Percentiles rank a stretch among this genome's conserved stretches.
phyloP scores from a whole-genome alignment of 2,329 filamentous ascomycete species.

The Calonectria naviculata region DNA sequence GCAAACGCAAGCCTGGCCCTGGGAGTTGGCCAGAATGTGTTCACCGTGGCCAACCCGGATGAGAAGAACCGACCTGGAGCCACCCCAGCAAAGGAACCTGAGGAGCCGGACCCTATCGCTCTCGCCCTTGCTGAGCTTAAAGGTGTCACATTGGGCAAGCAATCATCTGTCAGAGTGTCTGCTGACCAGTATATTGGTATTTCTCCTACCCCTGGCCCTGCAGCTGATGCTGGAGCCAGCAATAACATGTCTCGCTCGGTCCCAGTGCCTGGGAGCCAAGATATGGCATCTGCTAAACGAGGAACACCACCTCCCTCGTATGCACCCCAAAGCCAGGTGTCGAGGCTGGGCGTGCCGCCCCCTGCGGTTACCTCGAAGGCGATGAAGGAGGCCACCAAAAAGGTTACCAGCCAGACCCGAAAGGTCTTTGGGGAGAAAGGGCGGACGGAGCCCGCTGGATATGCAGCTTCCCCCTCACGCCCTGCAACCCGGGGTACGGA shows the following conservation, averaged over 20 bases:
- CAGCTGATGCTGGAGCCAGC: conserved; percentile 47
- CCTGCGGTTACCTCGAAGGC: conserved; percentile 92
- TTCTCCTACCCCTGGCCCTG: conserved; percentile 79
- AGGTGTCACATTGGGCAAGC: conserved; percentile 80
- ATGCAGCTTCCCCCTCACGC: conserved; percentile 42
- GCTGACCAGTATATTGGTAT: conserved; percentile 97
- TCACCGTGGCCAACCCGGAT: conserved; percentile 87
- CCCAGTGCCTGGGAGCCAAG: conserved; percentile 67
- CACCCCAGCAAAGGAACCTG: conserved; percentile 53
- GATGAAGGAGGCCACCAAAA: conserved; percentile 95
- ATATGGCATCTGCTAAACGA: conserved; percentile 67
- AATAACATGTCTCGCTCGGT: conserved; percentile 52
- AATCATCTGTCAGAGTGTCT: conserved; percentile 85
- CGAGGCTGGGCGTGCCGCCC: conserved; percentile 86
- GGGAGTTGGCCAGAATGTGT: conserved; percentile 96
- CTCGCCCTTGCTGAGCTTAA: conserved; percentile 93
- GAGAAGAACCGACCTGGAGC: conserved; percentile 53
- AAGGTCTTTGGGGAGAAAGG: conserved; percentile 74
- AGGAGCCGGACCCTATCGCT: conserved; percentile 88
- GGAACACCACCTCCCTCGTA: conserved; percentile 91
- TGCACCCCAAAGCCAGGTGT: conserved; percentile 72
- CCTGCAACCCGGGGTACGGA: conserved; percentile 31
- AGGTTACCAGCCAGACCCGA: conserved; percentile 85
- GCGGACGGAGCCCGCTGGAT: conserved; percentile 42
- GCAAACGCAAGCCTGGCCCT: conserved; percentile 92